Evolutionary conservation across 1,284 basidiomycete genomes (phyloP), one percentile per base, ranked within the genome.

Genomic region (Stereum hirsutum): DNA sequence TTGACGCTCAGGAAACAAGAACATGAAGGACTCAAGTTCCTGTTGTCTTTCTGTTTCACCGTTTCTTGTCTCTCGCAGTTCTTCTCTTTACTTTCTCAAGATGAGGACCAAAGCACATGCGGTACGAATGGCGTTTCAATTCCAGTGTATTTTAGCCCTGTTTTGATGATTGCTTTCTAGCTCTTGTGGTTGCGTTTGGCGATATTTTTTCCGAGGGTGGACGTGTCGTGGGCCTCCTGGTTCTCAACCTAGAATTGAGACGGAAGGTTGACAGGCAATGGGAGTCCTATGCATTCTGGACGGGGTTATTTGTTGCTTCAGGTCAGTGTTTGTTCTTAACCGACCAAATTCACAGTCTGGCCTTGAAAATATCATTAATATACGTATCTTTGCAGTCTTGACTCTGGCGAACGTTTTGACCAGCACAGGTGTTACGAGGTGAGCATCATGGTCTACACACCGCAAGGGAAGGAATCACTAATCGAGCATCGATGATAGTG

Each of bases 171-270:
- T 14, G 35, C 24, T 25, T 25, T 42, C 15, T 43, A 77, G 75
- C 69, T 6, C 72, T 76, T 47, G 58, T 72, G 1, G 57, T 75
- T 24, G 70, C 71, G 1, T 73, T 68, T 68, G 64, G 66, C 20
- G 63, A 63, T 31, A 65, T 75, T 57, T 61, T 72, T 3, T 60
- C 63, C 8, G 64, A 70, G 45, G 59, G 63, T 23, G 65, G 63
- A 12, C 63, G 66, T 5, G 57, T 75, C 6, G 54, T 71, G 25
- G 72, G 69, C 2, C 52, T 75, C 14, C 43, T 68, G 14, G 60
- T 69, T n/a, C 54, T 77, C 25, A 55, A 63, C 32, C 51, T 69
- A 17, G 63, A 70, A 38, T 54, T 78, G 35, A 56, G 57, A 28
- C 54, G 47, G 27, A 52, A 66, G 20, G 57, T 63, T 17, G 52